These are phyloP conservation scores for Penicillium oxalicum DNA, from an alignment of 2,329 filamentous ascomycete species.

Conservation along the genomic window DNA sequence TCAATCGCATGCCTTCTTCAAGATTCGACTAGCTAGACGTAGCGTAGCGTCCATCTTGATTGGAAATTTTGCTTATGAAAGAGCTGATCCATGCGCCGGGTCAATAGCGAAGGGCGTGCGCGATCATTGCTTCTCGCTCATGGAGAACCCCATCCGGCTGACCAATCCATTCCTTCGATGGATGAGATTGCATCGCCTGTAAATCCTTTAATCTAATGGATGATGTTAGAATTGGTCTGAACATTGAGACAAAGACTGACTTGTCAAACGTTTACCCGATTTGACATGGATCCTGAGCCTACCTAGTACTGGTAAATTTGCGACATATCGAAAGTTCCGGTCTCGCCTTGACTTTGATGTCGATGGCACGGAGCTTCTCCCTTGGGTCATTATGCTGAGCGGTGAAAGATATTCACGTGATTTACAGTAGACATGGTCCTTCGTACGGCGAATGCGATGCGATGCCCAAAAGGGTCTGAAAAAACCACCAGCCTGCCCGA, in stretches of 20 bases:
- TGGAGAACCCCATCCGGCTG: slow-evolving; percentile 4
- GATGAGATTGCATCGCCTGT: background rate
- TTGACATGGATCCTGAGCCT: background rate
- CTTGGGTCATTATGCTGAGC: background rate
- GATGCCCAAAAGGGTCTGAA: too few species aligned
- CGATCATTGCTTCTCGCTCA: background rate
- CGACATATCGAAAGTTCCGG: slow-evolving; percentile 4
- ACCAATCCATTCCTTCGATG: slow-evolving; percentile 7
- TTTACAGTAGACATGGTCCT: too few species aligned
- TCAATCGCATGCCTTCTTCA: background rate
- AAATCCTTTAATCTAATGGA: slow-evolving; percentile 1
- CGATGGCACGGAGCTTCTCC: background rate
- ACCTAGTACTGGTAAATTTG: slow-evolving; percentile 3
- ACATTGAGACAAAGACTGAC: slow-evolving; percentile 1
- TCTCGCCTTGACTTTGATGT: background rate
- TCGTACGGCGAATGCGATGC: too few species aligned
- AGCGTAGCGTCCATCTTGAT: slow-evolving; percentile 1
- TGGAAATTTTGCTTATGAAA: background rate
- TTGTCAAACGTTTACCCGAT: slow-evolving; percentile 6
- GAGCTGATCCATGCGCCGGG: slow-evolving; percentile 17
- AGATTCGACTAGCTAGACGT: slow-evolving; percentile 1
- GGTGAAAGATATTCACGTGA: slow-evolving; percentile 1
- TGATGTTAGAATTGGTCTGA: slow-evolving; percentile 8
- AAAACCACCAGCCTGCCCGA: background rate
- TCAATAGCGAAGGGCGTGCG: slow-evolving; percentile 1